Percentiles rank a stretch among this genome's conserved stretches.
Conservation (phyloP, 169 alveolate genomes). For the Cryptosporidium muris region DNA sequence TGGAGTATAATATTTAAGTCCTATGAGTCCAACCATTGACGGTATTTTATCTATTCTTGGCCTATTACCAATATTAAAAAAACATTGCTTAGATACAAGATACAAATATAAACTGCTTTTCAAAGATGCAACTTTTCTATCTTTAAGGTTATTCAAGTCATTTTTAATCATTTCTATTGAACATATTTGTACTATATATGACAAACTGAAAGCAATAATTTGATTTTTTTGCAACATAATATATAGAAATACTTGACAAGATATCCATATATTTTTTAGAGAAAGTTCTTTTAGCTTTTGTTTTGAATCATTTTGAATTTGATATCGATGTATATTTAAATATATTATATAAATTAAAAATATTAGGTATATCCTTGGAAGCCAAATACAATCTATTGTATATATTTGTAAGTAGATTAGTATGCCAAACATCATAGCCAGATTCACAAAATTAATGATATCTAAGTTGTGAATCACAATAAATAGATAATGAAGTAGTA, state of each 20-base stretch:
- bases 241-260: neutral
- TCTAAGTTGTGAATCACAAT: slow-evolving; percentile 10
- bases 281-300: neutral
- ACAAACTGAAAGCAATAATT: slow-evolving; percentile 1
- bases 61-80: slow-evolving; percentile 45
- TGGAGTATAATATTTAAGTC: slow-evolving; percentile 7
- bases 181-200: slow-evolving; percentile 30
- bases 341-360: neutral
- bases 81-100: slow-evolving; percentile 9
- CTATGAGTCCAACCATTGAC: slow-evolving; percentile 50
- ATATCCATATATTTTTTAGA: slow-evolving; percentile 29
- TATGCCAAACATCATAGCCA: too few species aligned
- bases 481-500: slow-evolving; percentile 1
- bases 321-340: neutral
- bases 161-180: slow-evolving; percentile 10
- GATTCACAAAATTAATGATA: neutral
- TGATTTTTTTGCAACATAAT: slow-evolving; percentile 11
- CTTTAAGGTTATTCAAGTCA: neutral
- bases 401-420: neutral
- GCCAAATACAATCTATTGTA: neutral
- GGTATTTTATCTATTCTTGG: slow-evolving; percentile 26
- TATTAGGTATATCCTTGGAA: neutral
- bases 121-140: neutral
- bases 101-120: slow-evolving; percentile 7
- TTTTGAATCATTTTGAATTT: neutral